Base-by-base conservation (phyloP, 148 eudicot species). In the Limonium bicolor region DNA sequence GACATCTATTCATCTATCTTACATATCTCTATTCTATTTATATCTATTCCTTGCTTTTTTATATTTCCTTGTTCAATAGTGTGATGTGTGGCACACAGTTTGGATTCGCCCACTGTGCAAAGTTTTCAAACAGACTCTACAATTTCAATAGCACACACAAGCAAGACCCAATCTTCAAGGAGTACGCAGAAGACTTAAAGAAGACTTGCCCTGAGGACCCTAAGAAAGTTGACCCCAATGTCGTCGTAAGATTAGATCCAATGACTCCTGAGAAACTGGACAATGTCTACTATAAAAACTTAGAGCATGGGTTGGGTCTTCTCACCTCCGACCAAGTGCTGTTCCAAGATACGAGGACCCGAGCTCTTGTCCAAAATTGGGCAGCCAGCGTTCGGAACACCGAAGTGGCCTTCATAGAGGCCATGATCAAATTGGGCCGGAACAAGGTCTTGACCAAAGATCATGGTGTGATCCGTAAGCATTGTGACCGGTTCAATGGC, bases 201-300 rank as follows among this genome's bases (percentile, higher is more conserved):
- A 29, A 28, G 35, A 22, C 29, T 7, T 47, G 51, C 51, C n/a
- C n/a, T n/a, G n/a, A n/a, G n/a, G n/a, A n/a, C n/a, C 51, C 51
- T 0, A 47, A 47, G 51, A 29, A 31, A 16, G 84, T 77, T 27
- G 80, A 77, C 68, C 76, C 76, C 0, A 51, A 50, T 10, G 58
- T 77, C 21, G 84, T 76, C 27, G 36, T 77, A 28, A 46, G 73
- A 55, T 62, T 77, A 73, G 84, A 77, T 57, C 80, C 73, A 6
- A 56, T 3, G 59, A 77, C 73, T 2, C 84, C 79, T 1, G 55
- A 41, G 18, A 64, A 3, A 16, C 73, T 72, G 46, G 80, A 77
- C 56, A 72, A 72, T 10, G 36, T 27, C 24, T 48, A 48, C 26
- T 48, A 14, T 40, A 48, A 30, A 40, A 48, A 48, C 53, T 28